Evolutionary conservation across 768 basidiomycete genomes (phyloP), one percentile per base, ranked within the genome.

Genomic region (Mycena polygramma): DNA sequence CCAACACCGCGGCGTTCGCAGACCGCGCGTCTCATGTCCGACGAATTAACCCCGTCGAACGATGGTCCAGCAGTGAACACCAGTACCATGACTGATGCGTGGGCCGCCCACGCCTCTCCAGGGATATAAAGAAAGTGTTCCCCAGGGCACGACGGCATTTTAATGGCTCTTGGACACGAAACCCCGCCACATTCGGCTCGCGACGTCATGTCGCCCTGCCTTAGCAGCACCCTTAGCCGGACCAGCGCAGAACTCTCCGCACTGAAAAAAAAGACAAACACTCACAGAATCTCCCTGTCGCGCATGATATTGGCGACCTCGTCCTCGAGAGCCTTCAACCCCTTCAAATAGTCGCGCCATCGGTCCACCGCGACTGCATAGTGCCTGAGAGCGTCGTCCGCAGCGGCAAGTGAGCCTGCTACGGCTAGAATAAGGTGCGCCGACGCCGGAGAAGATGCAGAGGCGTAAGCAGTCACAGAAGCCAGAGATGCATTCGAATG

Each of bases 211-310:
- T 30, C 30, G 30, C 6, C 30, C 6, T 30, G 30, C 30, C 30
- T 30, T n/a, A n/a, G n/a, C n/a, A n/a, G n/a, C n/a, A n/a, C 30
- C 30, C 30, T n/a, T n/a, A n/a, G n/a, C 30, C 30, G 30, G 30
- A 30, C 41, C 36, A 43, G 15, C 19, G 7, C 41, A 45, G 37
- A 43, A 49, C 24, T n/a, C n/a, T n/a, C n/a, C n/a, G n/a, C n/a
- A n/a, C n/a, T n/a, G n/a, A 13, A 54, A 55, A 8, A 57, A 53
- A 14, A 17, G 37, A n/a, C 30, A n/a, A 58, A 59, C 19, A 86
- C 92, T 76, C 71, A 94, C 94, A 95, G 84, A 71, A 96, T 95
- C 74, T 95, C 94, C 53, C 92, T 83, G 79, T 95, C 94, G 7
- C 92, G 82, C 69, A 93, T 81, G 61, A 94, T 83, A 72, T 88